Base-by-base conservation (phyloP, 2,329 filamentous ascomycete species). In the Colletotrichum tamarilloi region DNA sequence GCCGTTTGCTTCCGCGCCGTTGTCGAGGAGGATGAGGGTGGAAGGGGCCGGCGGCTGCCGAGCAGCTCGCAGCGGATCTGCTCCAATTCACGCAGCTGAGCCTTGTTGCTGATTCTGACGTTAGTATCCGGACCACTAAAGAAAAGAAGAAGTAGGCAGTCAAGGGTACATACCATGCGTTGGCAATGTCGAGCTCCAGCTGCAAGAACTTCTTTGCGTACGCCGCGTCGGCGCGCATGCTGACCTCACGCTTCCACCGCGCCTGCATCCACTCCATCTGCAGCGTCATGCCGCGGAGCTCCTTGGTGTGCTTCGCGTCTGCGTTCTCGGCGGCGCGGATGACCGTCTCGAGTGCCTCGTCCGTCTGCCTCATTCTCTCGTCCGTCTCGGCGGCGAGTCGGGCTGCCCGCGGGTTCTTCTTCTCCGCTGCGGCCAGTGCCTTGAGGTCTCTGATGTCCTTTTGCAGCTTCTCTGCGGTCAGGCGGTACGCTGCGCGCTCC, bases 181-280 rank as follows among this genome's bases (percentile, higher is more conserved):
- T 93, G 78, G 95, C 95, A 78, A 97, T 91, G 77, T 95, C 91
- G 67, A 97, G 90, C 82, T 95, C 92, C 81, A 94, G 87, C 78
- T 92, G 84, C 84, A 98, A 90, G 82, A 94, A 95, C 76, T 89
- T 91, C 88, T 99, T 99, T 75, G 94, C 94, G 84, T 93, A 97
- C 9, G 93, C 94, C 38, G 96, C 90, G 78, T 95, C 94, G 75
- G 89, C 88, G 55, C 97, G 90, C 83, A 98, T 92, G 63, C 89
- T 90, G 77, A 94, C 91, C 83, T 98, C 96, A 38, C 97, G 90
- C 80, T 91, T 89, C 85, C 93, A 94, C 65, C 93, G 91, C 2
- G 94, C 94, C 78, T 95, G 91, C 81, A 98, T 91, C 91, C 94
- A 98, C 78, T 95, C 90, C 81, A 98, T 96, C 84, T 98, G 95